Evolutionary conservation across 2,329 filamentous ascomycete species (phyloP), one percentile per base, ranked within the genome.

Genomic region (Aspergillus luchuensis): DNA sequence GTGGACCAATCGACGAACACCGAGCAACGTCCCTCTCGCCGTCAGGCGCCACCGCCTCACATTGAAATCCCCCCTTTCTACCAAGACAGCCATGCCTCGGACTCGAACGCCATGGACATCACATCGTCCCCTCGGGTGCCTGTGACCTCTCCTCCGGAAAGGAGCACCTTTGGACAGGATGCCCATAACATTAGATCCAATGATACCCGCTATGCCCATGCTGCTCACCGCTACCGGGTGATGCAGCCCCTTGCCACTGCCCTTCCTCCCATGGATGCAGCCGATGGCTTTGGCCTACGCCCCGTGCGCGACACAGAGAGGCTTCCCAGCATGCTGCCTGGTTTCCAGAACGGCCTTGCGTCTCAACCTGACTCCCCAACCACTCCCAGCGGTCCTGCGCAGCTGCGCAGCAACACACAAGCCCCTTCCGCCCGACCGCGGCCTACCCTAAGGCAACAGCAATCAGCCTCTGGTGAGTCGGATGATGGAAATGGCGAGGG

Each of bases 281-380:
- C 85, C 41, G 90, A 94, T 72, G 85, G 85, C 3, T 93, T 95
- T 72, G 86, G 83, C 25, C 72, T 95, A 61, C 87, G 92, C 55
- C 91, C 90, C 7, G 89, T 94, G 38, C 89, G 91, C 67, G 91
- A 96, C 72, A 83, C 87, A 48, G 92, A 98, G 73, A 87, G 92
- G 61, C 84, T 95, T 60, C 91, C 90, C 50, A 95, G 90, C 56
- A 96, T 95, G 88, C 82, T 89, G 48, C 86, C 89, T 6, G 85
- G 89, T 43, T 81, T 89, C 57, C 85, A 90, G 64, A 82, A 85
- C 10, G 89, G 90, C 56, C 79, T 92, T 57, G 85, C 85, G 45
- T 97, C 94, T n/a, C 93, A 96, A 73, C 95, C 95, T 8, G 91
- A 93, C 59, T 97, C 92, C 11, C 92, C 92, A 1, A 95, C 91